Base-by-base conservation (phyloP, 306 rosid species). In the Neltuma alba region DNA sequence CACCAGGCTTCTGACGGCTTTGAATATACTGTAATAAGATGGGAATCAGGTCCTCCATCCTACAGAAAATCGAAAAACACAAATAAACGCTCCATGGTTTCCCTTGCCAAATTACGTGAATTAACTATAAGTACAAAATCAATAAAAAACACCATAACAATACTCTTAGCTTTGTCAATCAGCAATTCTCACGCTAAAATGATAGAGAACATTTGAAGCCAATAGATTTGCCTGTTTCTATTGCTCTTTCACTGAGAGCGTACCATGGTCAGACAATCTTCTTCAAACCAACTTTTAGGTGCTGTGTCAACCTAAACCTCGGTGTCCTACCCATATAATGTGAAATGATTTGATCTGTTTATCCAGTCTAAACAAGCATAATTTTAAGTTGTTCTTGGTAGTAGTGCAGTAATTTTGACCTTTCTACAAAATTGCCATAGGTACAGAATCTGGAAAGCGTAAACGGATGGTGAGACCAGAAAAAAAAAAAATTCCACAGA, bases 11-110 rank as follows among this genome's bases (percentile, higher is more conserved):
- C 83, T 89, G 88, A 27, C 90, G 97, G 89, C 98, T 95, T 79
- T 9, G 41, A 58, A 95, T 77, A 15, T 85, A 95, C 42, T 79
- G 87, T 62, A 90, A 66, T 79, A 95, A 83, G 65, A 93, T 84
- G 54, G 98, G 98, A 85, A 88, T 75, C 57, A 92, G 80, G 11
- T 95, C 99, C 81, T 83, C 65, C 97, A 92, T 91, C 92, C 99
- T 95, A 52, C 75, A 88, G 57, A 55, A 42, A 80, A 72, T 77
- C 66, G 71, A 78, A 1, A 77, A 75, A 45, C 82, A 77, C 61
- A 74, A 69, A 60, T 28, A 74, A 64, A 52, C 45, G 58, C 38
- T 54, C 55, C 72, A 36, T 41, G 70, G 9, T 67, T 66, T 36
- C 75, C 64, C 34, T 66, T 38, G 44, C 18, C 57, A 72, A 58